Base-by-base conservation (phyloP, 225 moss, liverwort and hornwort genomes). In the Antitrichia curtipendula region DNA sequence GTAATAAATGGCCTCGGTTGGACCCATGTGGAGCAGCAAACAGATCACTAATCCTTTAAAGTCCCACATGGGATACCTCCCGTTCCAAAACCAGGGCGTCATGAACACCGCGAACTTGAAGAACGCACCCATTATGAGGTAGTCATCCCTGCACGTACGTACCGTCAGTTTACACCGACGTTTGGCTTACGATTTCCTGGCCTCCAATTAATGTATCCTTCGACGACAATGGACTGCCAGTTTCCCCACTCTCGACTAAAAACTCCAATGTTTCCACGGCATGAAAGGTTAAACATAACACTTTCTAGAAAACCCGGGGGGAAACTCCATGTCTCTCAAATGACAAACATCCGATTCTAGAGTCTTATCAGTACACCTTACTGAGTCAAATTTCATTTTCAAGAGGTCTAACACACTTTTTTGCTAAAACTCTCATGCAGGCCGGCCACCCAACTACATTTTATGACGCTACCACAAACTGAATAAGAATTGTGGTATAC, bases 11-110 rank as follows among this genome's bases (percentile, higher is more conserved):
- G 90, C 93, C 74, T 97, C 97, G 3, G 89, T 71, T 3, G 97
- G 96, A 15, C 97, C 96, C 22, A 92, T 90, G 20, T 98, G 97
- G 62, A 97, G 27, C 52, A 97, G 84, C 81, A 95, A 71, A 45
- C 92, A 65, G 12, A 92, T 90, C 50, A 92, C 25, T 52, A 94
- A 79, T 21, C 97, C 96, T 31, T 10, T 71, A 0, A 31, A 69
- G 82, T 94, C 92, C 97, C 96, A 96, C 8, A 82, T 38, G 13
- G 96, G 96, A 73, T 92, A 90, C 1, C n/a, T 43, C 1, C 40
- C 65, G 38, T 89, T 87, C 7, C 91, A 85, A 50, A 95, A 91
- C 56, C 88, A 5, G 23, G 90, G 90, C 22, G 81, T 41, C 18
- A 78, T 64, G 79, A 89, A 89, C 21, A 80, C 75, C 12, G 81